Conservation (phyloP, 2,329 filamentous ascomycete genomes). For the Claviceps paspali region DNA sequence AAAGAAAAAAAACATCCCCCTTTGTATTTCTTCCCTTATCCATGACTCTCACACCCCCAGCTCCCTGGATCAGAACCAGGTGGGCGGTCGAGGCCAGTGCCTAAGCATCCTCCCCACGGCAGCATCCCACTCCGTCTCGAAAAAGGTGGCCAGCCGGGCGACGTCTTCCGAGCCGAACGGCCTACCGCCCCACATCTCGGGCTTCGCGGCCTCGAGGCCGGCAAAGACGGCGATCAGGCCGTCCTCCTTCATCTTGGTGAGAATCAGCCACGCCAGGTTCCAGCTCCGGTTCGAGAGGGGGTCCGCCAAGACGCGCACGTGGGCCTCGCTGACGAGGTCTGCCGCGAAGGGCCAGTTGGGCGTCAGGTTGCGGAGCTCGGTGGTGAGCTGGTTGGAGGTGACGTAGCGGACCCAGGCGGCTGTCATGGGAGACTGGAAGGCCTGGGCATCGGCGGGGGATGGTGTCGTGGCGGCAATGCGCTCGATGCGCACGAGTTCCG, state of each 20-base stretch:
- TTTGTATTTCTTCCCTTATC: too few relatives aligned
- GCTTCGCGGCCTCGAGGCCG: slow-evolving; percentile 41
- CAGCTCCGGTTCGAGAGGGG: slow-evolving; percentile 54
- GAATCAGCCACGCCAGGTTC: slow-evolving; percentile 61
- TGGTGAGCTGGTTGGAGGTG: slow-evolving; percentile 51
- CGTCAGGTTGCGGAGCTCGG: slow-evolving; percentile 54
- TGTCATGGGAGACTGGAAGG: slow-evolving; percentile 50
- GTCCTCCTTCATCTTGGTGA: slow-evolving; percentile 49
- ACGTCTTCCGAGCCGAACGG: slow-evolving; percentile 40
- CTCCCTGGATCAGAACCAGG: slow-evolving; percentile 37
- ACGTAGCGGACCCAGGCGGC: slow-evolving; percentile 59
- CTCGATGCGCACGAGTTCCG: slow-evolving; percentile 57
- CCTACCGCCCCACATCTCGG: slow-evolving; percentile 54
- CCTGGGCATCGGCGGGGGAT: slow-evolving; percentile 41
- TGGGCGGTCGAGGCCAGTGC: slow-evolving; percentile 50
- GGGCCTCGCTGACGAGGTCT: slow-evolving; percentile 50
- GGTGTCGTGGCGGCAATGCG: slow-evolving; percentile 44
- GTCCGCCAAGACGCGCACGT: slow-evolving; percentile 45
- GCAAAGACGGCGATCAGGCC: slow-evolving; percentile 47
- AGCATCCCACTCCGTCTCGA: slow-evolving; percentile 50
- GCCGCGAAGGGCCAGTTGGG: slow-evolving; percentile 52
- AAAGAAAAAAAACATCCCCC: too few relatives aligned
- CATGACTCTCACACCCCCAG: too few relatives aligned
- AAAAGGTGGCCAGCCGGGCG: slow-evolving; percentile 43
- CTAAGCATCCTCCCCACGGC: slow-evolving; percentile 51